Conservation (phyloP, 2,329 filamentous ascomycete species). For the Scortechinia acanthostroma region DNA sequence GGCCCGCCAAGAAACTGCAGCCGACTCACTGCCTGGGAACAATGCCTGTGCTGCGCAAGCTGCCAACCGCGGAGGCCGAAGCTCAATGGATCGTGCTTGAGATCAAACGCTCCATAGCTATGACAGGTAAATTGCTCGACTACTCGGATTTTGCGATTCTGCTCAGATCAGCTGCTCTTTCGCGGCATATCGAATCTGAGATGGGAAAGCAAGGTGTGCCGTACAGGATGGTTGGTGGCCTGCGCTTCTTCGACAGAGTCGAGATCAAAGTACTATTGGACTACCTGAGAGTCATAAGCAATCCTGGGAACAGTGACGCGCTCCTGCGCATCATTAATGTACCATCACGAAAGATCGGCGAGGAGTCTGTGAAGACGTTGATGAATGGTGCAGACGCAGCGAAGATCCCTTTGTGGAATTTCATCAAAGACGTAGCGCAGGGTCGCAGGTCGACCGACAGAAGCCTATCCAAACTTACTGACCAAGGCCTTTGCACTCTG, state of each 20-base stretch:
- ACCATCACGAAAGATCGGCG: slow-evolving; percentile 57
- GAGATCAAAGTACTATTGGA: slow-evolving; percentile 64
- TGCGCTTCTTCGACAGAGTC: slow-evolving; percentile 61
- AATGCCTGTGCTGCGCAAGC: slow-evolving; percentile 53
- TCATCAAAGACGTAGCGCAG: slow-evolving; percentile 30
- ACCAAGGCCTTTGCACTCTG: neutral
- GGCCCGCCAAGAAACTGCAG: slow-evolving; percentile 53
- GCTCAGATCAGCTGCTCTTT: slow-evolving; percentile 55
- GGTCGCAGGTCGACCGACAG: neutral
- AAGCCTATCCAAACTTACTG: neutral
- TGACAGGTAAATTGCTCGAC: slow-evolving; percentile 49
- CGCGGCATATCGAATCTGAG: slow-evolving; percentile 56
- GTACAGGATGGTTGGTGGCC: slow-evolving; percentile 64
- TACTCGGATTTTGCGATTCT: slow-evolving; percentile 61
- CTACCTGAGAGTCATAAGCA: slow-evolving; percentile 59
- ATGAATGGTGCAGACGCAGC: slow-evolving; percentile 48
- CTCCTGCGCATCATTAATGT: slow-evolving; percentile 58
- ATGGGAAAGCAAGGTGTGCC: slow-evolving; percentile 61
- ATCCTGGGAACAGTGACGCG: slow-evolving; percentile 61
- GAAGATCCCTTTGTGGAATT: slow-evolving; percentile 48
- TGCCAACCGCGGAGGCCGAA: slow-evolving; percentile 51
- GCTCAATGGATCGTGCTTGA: slow-evolving; percentile 63
- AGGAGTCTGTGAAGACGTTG: slow-evolving; percentile 49
- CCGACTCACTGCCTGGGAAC: slow-evolving; percentile 59
- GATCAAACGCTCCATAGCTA: slow-evolving; percentile 47